These are phyloP conservation scores for Amylocystis lapponica DNA, from an alignment of 768 basidiomycete genomes.

Conservation along the genomic window DNA sequence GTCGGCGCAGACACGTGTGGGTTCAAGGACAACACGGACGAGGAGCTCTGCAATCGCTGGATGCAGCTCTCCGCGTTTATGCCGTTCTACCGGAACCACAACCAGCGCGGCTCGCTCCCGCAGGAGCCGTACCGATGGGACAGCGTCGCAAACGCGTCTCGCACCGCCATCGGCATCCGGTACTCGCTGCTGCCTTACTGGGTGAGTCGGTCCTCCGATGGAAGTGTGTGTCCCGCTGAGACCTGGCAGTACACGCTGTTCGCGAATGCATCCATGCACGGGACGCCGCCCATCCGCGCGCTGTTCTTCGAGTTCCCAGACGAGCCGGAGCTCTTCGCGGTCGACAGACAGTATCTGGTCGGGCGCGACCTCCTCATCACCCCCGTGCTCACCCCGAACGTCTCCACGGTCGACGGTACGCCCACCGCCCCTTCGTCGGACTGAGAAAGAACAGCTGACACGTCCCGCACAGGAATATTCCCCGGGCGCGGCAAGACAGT, in stretches of 20 bases:
- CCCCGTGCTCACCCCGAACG: constrained; percentile 66
- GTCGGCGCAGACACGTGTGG: constrained; percentile 79
- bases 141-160: constrained; percentile 67
- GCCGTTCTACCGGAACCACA: constrained; percentile 83
- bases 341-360: constrained; percentile 68
- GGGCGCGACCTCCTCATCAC: constrained; percentile 70
- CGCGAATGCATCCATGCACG: constrained; percentile 55
- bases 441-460: not conserved
- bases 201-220: constrained; percentile 35
- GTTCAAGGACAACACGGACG: constrained; percentile 65
- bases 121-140: constrained; percentile 84
- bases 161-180: constrained; percentile 63
- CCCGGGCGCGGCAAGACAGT: constrained; percentile 52
- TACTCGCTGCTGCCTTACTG: constrained; percentile 77
- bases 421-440: no score
- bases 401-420: constrained; percentile 59
- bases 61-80: constrained; percentile 81
- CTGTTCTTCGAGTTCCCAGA: constrained; percentile 77
- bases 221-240: not conserved
- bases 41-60: constrained; percentile 81
- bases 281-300: constrained; percentile 68
- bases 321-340: constrained; percentile 54
- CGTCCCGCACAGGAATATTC: constrained; percentile 47
- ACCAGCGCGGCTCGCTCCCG: constrained; percentile 54
- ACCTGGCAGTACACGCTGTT: constrained; percentile 61